These are phyloP conservation scores for Phytophthora foliorum DNA, from an alignment of 352 stramenopile species.

Conservation along the genomic window DNA sequence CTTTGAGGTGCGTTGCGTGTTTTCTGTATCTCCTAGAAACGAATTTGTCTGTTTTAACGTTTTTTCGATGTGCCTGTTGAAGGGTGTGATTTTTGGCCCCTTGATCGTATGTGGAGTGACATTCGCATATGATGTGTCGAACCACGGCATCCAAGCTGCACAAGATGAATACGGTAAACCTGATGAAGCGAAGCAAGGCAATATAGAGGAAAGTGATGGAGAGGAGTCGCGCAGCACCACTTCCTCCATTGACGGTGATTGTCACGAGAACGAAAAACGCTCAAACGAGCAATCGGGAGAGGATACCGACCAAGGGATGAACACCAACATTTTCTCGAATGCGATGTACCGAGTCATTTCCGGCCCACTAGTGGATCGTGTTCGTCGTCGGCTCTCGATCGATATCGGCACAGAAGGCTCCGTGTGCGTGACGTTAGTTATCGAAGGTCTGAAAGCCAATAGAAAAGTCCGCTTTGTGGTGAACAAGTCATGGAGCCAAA, in stretches of 20 bases:
- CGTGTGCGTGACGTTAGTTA: slow-evolving; percentile 71
- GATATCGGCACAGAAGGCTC: slow-evolving; percentile 83
- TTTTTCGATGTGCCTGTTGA: neutral
- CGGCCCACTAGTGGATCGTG: slow-evolving; percentile 77
- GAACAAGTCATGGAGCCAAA: slow-evolving; percentile 75
- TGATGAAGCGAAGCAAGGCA: slow-evolving; percentile 48
- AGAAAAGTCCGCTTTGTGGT: slow-evolving; percentile 79
- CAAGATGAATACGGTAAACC: slow-evolving; percentile 68
- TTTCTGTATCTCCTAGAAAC: neutral
- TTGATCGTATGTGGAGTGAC: slow-evolving; percentile 86
- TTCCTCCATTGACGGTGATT: slow-evolving; percentile 54
- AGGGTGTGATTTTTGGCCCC: slow-evolving; percentile 89
- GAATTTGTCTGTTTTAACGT: neutral
- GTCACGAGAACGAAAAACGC: slow-evolving; percentile 30
- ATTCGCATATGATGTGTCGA: slow-evolving; percentile 89
- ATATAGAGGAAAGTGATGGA: slow-evolving; percentile 56
- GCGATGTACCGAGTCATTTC: slow-evolving; percentile 88
- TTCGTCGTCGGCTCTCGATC: slow-evolving; percentile 79
- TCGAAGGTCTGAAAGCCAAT: slow-evolving; percentile 68
- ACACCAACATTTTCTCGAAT: slow-evolving; percentile 84
- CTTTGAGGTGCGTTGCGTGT: slow-evolving; percentile 64
- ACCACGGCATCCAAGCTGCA: slow-evolving; percentile 88
- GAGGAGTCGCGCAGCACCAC: slow-evolving; percentile 56
- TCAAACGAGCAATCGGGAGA: slow-evolving; percentile 26
- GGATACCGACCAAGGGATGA: slow-evolving; percentile 29